phyloP scores from a whole-genome alignment of 176 grass and related monocot species.

The Oryza meridionalis region DNA sequence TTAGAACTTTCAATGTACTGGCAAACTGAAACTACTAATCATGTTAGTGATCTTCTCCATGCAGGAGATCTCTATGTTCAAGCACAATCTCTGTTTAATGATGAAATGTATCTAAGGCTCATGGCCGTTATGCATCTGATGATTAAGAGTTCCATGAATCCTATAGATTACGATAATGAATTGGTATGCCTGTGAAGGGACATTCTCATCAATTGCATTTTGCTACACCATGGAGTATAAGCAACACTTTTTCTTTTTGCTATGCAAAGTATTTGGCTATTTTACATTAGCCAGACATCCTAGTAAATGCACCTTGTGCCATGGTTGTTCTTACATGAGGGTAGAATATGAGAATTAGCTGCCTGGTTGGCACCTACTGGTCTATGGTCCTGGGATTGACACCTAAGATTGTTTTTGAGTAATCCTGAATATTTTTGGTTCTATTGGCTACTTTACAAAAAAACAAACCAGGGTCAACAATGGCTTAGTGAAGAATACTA shows the following conservation, averaged over 20 bases:
- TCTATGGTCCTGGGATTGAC: not conserved
- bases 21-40: conserved; percentile 40
- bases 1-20: conserved; percentile 11
- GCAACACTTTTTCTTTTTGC: conserved; percentile 12
- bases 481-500: not conserved
- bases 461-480: not conserved
- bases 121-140: conserved; percentile 79
- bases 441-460: not conserved
- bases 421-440: not conserved
- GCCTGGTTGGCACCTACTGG: not conserved
- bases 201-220: conserved; percentile 31
- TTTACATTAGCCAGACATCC: conserved; percentile 13
- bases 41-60: conserved; percentile 30
- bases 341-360: conserved; percentile 10
- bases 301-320: not conserved
- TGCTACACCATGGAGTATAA: not conserved
- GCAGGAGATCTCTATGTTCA: conserved; percentile 92
- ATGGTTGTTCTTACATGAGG: not conserved
- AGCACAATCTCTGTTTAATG: conserved; percentile 78
- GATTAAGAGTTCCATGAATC: conserved; percentile 75
- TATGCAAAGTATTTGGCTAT: conserved; percentile 24
- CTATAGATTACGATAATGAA: conserved; percentile 81
- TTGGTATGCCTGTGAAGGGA: conserved; percentile 53
- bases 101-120: conserved; percentile 91
- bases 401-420: conserved; percentile 1